Conservation (phyloP, 768 basidiomycete species). For the Amanita muscaria region DNA sequence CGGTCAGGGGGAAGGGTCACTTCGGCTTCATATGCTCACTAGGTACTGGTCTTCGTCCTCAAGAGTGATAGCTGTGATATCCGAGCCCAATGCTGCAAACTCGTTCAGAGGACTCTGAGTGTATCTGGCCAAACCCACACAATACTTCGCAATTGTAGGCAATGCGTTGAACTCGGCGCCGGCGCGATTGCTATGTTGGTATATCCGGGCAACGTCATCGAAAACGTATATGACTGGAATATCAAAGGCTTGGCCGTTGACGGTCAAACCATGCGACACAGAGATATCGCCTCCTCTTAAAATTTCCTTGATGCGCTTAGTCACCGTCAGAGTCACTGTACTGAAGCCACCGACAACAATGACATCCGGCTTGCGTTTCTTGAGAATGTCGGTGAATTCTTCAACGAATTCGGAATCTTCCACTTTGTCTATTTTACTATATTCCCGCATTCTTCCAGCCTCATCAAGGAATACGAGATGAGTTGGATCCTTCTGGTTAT, state of each 20-base stretch:
- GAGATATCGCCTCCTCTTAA: conserved; percentile 21
- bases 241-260: conserved; percentile 38
- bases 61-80: conserved; percentile 77
- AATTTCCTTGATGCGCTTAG: conserved; percentile 54
- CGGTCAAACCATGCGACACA: conserved; percentile 14
- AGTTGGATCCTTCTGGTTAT: conserved; percentile 86
- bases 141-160: conserved; percentile 78
- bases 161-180: conserved; percentile 75
- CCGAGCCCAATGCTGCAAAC: conserved; percentile 80
- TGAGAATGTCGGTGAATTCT: conserved; percentile 76
- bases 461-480: conserved; percentile 80
- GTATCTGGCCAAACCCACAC: conserved; percentile 89
- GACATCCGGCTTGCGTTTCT: conserved; percentile 77
- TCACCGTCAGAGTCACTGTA: conserved; percentile 67
- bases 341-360: conserved; percentile 86
- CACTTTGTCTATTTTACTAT: conserved; percentile 83
- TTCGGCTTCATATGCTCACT: conserved; percentile 34
- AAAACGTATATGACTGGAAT: conserved; percentile 76
- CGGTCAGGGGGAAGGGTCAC: conserved; percentile 9
- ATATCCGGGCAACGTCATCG: conserved; percentile 91
- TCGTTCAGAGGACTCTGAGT: conserved; percentile 92
- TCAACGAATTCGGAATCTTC: conserved; percentile 56
- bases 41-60: conserved; percentile 83
- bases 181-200: conserved; percentile 84
- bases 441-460: conserved; percentile 84